Conservation (phyloP, 345 rosid genomes). For the Hibiscus tridactylites region DNA sequence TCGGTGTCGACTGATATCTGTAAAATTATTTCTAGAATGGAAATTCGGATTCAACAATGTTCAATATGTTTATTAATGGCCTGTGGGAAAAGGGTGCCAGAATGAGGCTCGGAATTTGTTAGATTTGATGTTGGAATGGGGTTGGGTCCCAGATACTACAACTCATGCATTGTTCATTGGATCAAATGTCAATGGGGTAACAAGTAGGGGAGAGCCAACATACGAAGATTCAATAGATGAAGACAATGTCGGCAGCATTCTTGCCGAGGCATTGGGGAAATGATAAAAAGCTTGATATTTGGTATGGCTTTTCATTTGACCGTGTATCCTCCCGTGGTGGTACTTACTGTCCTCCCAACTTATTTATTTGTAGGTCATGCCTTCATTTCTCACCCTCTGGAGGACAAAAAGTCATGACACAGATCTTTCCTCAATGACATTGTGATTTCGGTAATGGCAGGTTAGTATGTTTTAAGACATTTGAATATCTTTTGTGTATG, state of each 20-base stretch:
- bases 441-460: background rate
- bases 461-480: background rate
- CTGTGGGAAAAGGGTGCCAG: constrained; percentile 39
- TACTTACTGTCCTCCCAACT: background rate
- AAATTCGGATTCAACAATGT: constrained; percentile 26
- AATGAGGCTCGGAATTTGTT: constrained; percentile 27
- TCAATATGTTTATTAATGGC: constrained; percentile 28
- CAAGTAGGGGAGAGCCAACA: background rate
- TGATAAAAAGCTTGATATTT: background rate
- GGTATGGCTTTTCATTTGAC: background rate
- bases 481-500: background rate
- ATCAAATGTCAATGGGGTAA: constrained; percentile 17
- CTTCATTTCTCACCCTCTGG: background rate
- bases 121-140: constrained; percentile 44
- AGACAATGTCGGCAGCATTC: constrained; percentile 37
- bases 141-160: constrained; percentile 41
- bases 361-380: background rate
- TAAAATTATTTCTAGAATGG: constrained; percentile 16
- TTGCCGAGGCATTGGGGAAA: constrained; percentile 29
- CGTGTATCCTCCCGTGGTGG: background rate
- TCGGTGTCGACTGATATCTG: constrained; percentile 20
- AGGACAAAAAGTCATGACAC: background rate
- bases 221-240: constrained; percentile 8
- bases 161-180: constrained; percentile 40
- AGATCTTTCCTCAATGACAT: constrained; percentile 1